phyloP scores from a whole-genome alignment of 805 yeast genomes.

The Candida saitoana region DNA sequence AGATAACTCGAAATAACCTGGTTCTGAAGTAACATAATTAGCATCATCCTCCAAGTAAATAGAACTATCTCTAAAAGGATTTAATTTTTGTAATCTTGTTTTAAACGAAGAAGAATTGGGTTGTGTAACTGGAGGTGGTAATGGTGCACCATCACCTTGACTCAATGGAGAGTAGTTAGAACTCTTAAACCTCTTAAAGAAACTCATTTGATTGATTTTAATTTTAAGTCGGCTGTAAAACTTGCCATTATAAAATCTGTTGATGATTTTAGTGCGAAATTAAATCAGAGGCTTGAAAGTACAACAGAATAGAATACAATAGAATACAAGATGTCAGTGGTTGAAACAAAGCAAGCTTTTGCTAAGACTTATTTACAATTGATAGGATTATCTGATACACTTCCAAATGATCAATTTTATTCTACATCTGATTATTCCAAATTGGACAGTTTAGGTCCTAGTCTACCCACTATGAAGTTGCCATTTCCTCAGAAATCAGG shows the following conservation, averaged over 20 bases:
- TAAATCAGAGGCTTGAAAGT: neutral
- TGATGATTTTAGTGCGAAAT: neutral
- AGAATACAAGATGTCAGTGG: neutral
- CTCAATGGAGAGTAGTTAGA: constrained; percentile 26
- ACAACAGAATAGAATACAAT: too few species aligned
- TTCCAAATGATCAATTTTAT: constrained; percentile 28
- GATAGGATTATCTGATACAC: constrained; percentile 41
- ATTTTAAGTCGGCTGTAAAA: neutral
- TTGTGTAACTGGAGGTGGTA: constrained; percentile 38
- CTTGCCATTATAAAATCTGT: neutral
- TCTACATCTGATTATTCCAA: constrained; percentile 26
- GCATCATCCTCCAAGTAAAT: constrained; percentile 41
- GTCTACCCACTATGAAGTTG: constrained; percentile 44
- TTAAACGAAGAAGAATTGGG: constrained; percentile 20
- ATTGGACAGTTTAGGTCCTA: constrained; percentile 39
- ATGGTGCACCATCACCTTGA: constrained; percentile 31
- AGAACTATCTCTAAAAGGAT: constrained; percentile 36
- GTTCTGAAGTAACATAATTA: constrained; percentile 40
- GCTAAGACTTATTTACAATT: constrained; percentile 47
- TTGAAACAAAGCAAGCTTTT: constrained; percentile 30
- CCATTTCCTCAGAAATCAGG: constrained; percentile 22
- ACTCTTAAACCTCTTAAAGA: constrained; percentile 31
- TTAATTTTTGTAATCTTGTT: constrained; percentile 29
- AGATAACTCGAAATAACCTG: constrained; percentile 41
- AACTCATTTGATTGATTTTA: constrained; percentile 25